These are phyloP conservation scores for Backusella circina DNA, from an alignment of 192 early-diverging fungal genomes.

Conservation along the genomic window DNA sequence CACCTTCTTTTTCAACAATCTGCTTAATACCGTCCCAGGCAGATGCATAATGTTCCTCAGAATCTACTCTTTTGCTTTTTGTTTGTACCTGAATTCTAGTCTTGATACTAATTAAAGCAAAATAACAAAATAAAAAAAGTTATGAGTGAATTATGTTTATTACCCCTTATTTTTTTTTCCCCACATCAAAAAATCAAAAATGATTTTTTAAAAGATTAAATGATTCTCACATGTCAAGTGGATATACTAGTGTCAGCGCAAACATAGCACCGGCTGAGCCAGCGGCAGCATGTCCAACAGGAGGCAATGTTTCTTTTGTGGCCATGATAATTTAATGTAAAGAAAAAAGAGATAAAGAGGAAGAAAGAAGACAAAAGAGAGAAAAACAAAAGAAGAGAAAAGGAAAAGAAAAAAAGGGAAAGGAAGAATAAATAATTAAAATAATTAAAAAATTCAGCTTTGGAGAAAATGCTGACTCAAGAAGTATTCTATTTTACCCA, in stretches of 20 bases:
- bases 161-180: neutral
- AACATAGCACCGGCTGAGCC: slow-evolving; percentile 93
- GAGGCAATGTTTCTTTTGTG: slow-evolving; percentile 53
- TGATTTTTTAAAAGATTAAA: neutral
- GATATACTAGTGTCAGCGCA: slow-evolving; percentile 91
- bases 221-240: slow-evolving; percentile 86
- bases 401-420: neutral
- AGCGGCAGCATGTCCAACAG: slow-evolving; percentile 91
- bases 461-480: slow-evolving; percentile 5
- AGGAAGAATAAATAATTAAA: neutral
- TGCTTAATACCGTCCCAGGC: slow-evolving; percentile 77
- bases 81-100: slow-evolving; percentile 95
- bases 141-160: neutral
- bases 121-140: neutral
- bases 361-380: neutral
- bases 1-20: slow-evolving; percentile 81
- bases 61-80: slow-evolving; percentile 12
- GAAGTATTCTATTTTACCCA: neutral
- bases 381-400: neutral
- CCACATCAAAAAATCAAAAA: neutral
- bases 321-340: neutral
- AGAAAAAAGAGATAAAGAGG: neutral
- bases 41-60: slow-evolving; percentile 55
- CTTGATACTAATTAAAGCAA: slow-evolving; percentile 66
- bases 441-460: neutral